Base-by-base conservation (phyloP, 306 rosid genomes). In the Begonia fuchsioides region DNA sequence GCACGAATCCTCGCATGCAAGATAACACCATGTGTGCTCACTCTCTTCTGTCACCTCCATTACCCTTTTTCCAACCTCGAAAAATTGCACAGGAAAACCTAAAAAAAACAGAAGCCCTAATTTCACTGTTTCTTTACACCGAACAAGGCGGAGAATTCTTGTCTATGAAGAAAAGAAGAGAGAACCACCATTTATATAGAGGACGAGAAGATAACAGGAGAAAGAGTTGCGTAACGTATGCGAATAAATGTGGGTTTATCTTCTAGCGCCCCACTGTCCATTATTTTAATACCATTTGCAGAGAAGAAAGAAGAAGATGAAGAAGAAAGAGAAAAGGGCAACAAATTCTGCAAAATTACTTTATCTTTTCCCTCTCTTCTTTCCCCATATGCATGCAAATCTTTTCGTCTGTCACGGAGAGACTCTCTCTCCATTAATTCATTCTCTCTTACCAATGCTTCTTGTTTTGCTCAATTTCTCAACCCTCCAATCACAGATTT, bases 171-270 rank as follows among this genome's bases (percentile, higher is more conserved):
- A 63, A 52, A 66, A 44, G 66, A 52, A 14, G 51, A 19, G 51
- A 60, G 55, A 26, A 26, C 35, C 35, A 5, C 35, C 35, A 6
- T 62, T 64, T 86, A 76, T 81, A 86, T 78, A 81, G 83, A 41
- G 3, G 10, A 0, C n/a, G n/a, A 41, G 26, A 16, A 8, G 43
- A 32, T 26, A 2, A 8, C 35, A 26, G 7, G 35, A 26, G 35
- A 26, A 26, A 26, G 35, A 26, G 35, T 26, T 26, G 35, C 76
- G 68, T 69, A 71, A 64, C 52, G 47, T 50, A 60, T 66, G 74
- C 7, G 88, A 86, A 86, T 79, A 76, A 60, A 59, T 74, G 70
- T 67, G 75, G 45, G 52, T 69, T n/a, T 60, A 64, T 73, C 80
- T 68, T 63, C 64, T 58, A 77, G 71, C 65, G 56, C 50, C 50